Evolutionary conservation across 257 asterid genomes (phyloP).

Genomic region (Jacaranda mimosifolia): DNA sequence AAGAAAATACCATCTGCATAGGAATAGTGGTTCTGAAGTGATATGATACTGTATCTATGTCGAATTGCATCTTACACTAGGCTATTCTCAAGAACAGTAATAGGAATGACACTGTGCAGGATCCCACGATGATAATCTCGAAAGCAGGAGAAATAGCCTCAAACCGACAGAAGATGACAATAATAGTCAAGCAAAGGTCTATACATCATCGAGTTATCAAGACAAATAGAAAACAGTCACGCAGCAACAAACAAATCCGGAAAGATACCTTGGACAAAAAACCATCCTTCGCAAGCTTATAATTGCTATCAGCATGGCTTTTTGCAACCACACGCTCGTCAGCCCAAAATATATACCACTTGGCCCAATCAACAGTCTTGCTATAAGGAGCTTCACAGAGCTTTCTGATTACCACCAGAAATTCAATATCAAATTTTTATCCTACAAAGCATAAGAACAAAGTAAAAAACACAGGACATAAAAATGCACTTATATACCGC

Average conservation of each 20-base stretch:
- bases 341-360: constrained; percentile 89
- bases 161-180: constrained; percentile 2
- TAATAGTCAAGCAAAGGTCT: background rate
- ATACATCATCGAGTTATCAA: constrained; percentile 19
- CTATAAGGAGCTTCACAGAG: constrained; percentile 86
- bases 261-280: constrained; percentile 81
- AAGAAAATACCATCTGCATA: too few species aligned
- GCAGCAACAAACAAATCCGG: too few species aligned
- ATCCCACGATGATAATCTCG: background rate
- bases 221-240: background rate
- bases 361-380: constrained; percentile 96
- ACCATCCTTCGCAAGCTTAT: constrained; percentile 83
- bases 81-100: background rate
- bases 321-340: constrained; percentile 95
- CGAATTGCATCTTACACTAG: background rate
- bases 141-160: background rate
- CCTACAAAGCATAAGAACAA: background rate
- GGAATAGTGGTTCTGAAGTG: background rate
- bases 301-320: constrained; percentile 90
- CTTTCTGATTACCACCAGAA: constrained; percentile 62
- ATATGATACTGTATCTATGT: background rate
- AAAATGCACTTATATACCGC: constrained; percentile 55
- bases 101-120: background rate
- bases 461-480: background rate
- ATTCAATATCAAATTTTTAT: constrained; percentile 5